Conservation (phyloP, 805 yeast genomes). For the Saturnispora besseyi region DNA sequence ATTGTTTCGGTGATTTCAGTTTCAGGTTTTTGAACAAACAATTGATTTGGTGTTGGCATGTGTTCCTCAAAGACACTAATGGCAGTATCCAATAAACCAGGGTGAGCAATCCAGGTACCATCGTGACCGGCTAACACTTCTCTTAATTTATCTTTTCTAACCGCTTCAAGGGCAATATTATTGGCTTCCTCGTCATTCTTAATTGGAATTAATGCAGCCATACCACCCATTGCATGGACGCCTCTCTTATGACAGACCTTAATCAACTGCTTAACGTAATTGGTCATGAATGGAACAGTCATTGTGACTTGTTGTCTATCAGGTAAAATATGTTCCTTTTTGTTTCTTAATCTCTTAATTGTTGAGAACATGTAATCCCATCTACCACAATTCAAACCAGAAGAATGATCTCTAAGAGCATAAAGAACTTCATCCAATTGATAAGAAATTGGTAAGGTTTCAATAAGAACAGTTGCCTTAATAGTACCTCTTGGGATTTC, state of each 20-base stretch:
- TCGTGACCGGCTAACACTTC: constrained; percentile 77
- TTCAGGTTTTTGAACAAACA: constrained; percentile 38
- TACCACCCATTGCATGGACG: constrained; percentile 85
- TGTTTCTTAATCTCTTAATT: constrained; percentile 65
- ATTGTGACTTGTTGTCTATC: constrained; percentile 72
- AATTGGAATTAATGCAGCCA: constrained; percentile 84
- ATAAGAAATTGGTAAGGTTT: constrained; percentile 78
- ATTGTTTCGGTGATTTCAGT: constrained; percentile 41
- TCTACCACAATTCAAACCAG: constrained; percentile 81
- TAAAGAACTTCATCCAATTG: constrained; percentile 80
- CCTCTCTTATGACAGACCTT: constrained; percentile 68
- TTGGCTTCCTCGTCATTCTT: constrained; percentile 59
- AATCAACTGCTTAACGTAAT: constrained; percentile 65
- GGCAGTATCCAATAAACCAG: constrained; percentile 69
- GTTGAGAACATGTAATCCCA: constrained; percentile 85
- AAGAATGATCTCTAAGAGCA: constrained; percentile 66
- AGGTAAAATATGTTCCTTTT: constrained; percentile 60
- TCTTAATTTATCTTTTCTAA: constrained; percentile 63
- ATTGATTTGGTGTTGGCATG: constrained; percentile 80
- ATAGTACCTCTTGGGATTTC: constrained; percentile 67
- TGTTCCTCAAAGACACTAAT: constrained; percentile 61
- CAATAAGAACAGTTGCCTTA: constrained; percentile 74
- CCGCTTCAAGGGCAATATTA: constrained; percentile 60
- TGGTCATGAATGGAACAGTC: constrained; percentile 74
- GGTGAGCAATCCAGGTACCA: constrained; percentile 88